Evolutionary conservation across 257 asterid genomes (phyloP).

Genomic region (Cynanchum wilfordii): DNA sequence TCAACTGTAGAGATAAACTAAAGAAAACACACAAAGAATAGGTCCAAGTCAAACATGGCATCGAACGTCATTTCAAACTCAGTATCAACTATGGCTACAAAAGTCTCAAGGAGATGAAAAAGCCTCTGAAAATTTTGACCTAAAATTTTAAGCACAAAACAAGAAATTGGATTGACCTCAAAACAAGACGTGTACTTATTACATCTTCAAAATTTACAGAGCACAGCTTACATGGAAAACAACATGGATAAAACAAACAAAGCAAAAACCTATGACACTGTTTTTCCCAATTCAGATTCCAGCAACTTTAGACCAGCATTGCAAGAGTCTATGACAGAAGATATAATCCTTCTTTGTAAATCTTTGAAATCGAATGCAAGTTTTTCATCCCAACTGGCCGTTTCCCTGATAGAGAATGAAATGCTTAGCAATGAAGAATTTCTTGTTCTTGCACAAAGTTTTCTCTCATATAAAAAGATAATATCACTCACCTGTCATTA

Average conservation of each 20-base stretch:
- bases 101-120: background rate
- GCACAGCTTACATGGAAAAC: background rate
- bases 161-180: background rate
- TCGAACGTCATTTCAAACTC: background rate
- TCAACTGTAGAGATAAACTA: background rate
- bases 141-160: background rate
- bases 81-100: background rate
- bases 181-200: background rate
- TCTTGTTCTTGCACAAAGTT: background rate
- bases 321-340: constrained; percentile 62
- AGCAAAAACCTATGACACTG: background rate
- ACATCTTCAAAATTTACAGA: background rate
- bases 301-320: constrained; percentile 53
- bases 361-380: constrained; percentile 59
- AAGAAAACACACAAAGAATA: background rate
- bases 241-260: background rate
- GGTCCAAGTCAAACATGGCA: background rate
- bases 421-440: background rate
- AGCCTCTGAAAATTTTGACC: too few relatives aligned
- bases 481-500: constrained; percentile 46
- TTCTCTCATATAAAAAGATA: constrained; percentile 1
- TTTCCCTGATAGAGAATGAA: constrained; percentile 35
- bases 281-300: constrained; percentile 42
- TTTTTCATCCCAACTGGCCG: constrained; percentile 62
- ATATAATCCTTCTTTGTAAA: constrained; percentile 56